Evolutionary conservation across 352 stramenopile species (phyloP).

Genomic region (Pythium phragmiticola): DNA sequence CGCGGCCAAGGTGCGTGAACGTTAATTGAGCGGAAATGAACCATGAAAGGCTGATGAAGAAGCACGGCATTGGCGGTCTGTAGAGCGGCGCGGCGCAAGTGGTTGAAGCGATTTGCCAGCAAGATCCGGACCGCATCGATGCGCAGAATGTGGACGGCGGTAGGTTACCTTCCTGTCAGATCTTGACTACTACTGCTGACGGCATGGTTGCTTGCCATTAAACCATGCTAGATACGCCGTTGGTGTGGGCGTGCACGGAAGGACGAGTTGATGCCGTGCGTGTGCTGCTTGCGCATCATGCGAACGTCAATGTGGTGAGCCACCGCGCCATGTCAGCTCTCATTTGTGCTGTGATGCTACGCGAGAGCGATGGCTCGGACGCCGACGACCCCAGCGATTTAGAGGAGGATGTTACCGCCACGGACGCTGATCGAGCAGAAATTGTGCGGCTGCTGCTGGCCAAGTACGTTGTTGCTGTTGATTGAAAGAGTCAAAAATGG

Average conservation of each 20-base stretch:
- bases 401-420: slow-evolving; percentile 46
- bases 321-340: slow-evolving; percentile 68
- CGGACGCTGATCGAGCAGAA: slow-evolving; percentile 41
- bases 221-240: slow-evolving; percentile 46
- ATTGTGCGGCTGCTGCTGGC: slow-evolving; percentile 62
- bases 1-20: slow-evolving; percentile 56
- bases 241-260: slow-evolving; percentile 86
- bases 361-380: slow-evolving; percentile 45
- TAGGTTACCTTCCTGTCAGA: slow-evolving; percentile 8
- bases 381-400: slow-evolving; percentile 41
- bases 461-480: slow-evolving; percentile 28
- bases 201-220: not conserved
- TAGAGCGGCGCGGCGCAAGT: slow-evolving; percentile 68
- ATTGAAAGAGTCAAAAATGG: not conserved
- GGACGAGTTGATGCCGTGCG: slow-evolving; percentile 61
- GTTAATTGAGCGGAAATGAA: not conserved
- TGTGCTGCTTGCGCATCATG: slow-evolving; percentile 56
- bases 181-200: not conserved
- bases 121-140: slow-evolving; percentile 55
- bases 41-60: not conserved
- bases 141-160: slow-evolving; percentile 68
- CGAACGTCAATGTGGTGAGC: slow-evolving; percentile 69
- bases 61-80: not conserved
- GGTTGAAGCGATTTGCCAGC: slow-evolving; percentile 65
- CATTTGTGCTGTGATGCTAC: slow-evolving; percentile 79